These are phyloP conservation scores for Ophiostoma himal-ulmi DNA, from an alignment of 2,329 filamentous ascomycete species.

Conservation along the genomic window DNA sequence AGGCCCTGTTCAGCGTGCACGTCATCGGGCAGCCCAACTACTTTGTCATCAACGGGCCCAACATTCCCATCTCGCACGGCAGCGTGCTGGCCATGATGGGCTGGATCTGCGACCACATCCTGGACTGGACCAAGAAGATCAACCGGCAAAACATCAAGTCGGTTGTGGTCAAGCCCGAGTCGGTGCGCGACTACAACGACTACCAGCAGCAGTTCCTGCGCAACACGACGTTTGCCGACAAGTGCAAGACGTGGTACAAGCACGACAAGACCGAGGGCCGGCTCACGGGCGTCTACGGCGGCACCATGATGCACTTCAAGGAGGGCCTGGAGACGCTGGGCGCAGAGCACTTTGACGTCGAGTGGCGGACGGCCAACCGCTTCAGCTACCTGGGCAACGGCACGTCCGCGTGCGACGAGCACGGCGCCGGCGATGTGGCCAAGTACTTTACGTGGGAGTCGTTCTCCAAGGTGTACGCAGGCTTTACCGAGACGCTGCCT, in stretches of 20 bases:
- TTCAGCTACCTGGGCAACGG: conserved; percentile 22
- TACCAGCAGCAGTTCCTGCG: conserved; percentile 31
- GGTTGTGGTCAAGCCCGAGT: background rate
- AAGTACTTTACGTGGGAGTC: background rate
- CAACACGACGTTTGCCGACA: conserved; percentile 30
- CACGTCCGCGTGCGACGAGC: background rate
- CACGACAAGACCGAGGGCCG: conserved; percentile 27
- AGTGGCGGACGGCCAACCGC: conserved; percentile 20
- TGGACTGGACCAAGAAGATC: conserved; percentile 25
- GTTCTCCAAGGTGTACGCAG: background rate
- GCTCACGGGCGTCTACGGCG: conserved; percentile 27
- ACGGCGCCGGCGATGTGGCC: background rate
- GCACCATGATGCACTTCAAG: conserved; percentile 27
- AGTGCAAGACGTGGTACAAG: conserved; percentile 31
- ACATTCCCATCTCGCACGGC: conserved; percentile 17
- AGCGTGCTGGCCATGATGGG: conserved; percentile 19
- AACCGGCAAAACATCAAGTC: conserved; percentile 31
- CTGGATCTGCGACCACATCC: conserved; percentile 16
- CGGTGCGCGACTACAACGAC: conserved; percentile 22
- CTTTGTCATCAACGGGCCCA: conserved; percentile 21
- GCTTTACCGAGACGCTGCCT: background rate
- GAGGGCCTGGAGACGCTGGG: conserved; percentile 29
- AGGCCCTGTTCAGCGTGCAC: conserved; percentile 13
- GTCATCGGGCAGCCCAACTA: conserved; percentile 20
- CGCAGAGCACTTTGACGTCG: conserved; percentile 33